Evolutionary conservation across 768 basidiomycete species (phyloP), one percentile per base, ranked within the genome.

Genomic region (Suillus occidentalis): DNA sequence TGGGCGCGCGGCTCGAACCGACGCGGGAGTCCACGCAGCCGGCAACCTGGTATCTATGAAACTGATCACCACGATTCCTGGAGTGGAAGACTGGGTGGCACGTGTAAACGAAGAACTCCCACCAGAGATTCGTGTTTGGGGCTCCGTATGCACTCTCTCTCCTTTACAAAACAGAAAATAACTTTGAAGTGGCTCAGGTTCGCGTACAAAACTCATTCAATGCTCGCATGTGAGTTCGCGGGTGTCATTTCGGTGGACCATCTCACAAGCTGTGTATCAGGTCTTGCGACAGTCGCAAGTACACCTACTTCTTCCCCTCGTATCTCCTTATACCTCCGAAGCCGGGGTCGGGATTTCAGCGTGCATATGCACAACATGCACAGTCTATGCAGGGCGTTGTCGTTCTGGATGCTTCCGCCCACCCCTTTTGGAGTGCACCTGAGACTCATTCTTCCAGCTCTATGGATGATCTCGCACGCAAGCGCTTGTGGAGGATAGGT

Each of bases 21-120:
- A 99, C 75, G 93, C 96, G 2, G 97, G 97, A 31, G 97, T 99
- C 8, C 96, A 97, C 73, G 97, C 97, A 14, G 95, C 95, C 28
- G 92, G 96, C 12, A 99, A 99, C 74, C 79, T 96, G 36, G 91
- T 99, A 3, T 91, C 93, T 31, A 83, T 97, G 71, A 97, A 97
- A 77, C 84, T 97, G 84, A 97, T 97, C 71, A 82, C 87, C 28
- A 76, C 80, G 22, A 84, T 94, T 13, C 92, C 94, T 3, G 90
- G 85, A 14, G 82, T 91, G 6, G 79, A 82, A 16, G 88, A 94
- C 68, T 79, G 96, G 66, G 85, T 91, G 1, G 81, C 82, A 6
- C 85, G 86, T 42, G 81, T 98, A 70, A 99, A 99, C 77, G 82
- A 88, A 60, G 86, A 94, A 70, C 82, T 99, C n/a, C 97, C 97